These are phyloP conservation scores for Extremus antarcticus DNA, from an alignment of 495 filamentous ascomycete genomes.

Conservation along the genomic window DNA sequence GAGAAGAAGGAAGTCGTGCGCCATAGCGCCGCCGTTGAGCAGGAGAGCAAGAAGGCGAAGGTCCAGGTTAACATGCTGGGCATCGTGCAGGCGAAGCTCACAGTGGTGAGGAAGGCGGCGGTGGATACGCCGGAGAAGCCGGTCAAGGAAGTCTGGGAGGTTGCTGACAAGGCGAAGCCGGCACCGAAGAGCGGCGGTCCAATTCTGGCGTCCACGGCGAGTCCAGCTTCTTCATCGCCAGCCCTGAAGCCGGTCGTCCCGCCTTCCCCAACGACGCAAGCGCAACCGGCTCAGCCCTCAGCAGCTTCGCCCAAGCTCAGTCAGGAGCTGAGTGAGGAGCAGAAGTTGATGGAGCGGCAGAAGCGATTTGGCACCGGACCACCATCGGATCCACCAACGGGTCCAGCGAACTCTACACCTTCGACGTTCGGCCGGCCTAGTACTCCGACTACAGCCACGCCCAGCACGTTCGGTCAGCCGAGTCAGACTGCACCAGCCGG, in stretches of 20 bases:
- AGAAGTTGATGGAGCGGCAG: conserved; percentile 9
- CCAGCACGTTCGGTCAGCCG: conserved; percentile 14
- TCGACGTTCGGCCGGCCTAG: conserved; percentile 8
- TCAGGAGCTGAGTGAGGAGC: conserved; percentile 8
- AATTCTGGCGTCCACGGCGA: conserved; percentile 12
- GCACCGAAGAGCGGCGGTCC: too few species aligned
- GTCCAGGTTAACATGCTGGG: conserved; percentile 4
- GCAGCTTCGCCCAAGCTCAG: background rate
- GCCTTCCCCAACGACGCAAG: conserved; percentile 6
- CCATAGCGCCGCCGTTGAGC: conserved; percentile 3
- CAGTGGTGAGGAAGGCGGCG: conserved; percentile 67
- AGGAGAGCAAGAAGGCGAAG: conserved; percentile 53
- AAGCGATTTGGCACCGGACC: conserved; percentile 10
- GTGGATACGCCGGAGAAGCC: conserved; percentile 71
- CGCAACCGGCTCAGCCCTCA: background rate
- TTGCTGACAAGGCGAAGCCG: conserved; percentile 59
- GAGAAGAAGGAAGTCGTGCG: conserved; percentile 5
- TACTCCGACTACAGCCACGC: background rate
- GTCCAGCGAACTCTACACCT: background rate
- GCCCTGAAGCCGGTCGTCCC: conserved; percentile 21
- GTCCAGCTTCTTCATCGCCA: background rate
- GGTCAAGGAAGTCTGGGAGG: conserved; percentile 74
- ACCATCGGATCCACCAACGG: background rate
- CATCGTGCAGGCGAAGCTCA: conserved; percentile 42
- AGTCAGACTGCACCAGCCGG: conserved; percentile 1